phyloP scores from a whole-genome alignment of 352 stramenopile species.

The Phytopythium ostracodes region DNA sequence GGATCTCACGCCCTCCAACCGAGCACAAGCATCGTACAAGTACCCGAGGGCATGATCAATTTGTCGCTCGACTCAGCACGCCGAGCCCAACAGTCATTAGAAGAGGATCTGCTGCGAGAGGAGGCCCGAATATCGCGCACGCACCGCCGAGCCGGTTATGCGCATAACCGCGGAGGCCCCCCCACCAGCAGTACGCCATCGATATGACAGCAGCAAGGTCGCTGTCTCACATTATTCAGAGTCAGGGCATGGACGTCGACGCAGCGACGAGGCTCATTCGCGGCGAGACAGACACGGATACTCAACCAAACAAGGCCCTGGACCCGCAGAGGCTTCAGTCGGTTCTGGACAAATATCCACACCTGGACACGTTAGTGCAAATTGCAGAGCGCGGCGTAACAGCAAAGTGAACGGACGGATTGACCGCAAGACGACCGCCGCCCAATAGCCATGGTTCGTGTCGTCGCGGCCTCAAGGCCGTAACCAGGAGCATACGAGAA shows the following conservation, averaged over 20 bases:
- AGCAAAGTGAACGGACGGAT: not conserved
- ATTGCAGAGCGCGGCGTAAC: not conserved
- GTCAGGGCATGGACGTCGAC: not conserved
- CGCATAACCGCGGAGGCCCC: not conserved
- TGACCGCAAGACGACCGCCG: conserved; percentile 1
- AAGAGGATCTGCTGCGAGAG: not conserved
- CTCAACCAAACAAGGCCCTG: not conserved
- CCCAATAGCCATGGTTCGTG: conserved; percentile 12
- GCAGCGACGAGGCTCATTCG: not conserved
- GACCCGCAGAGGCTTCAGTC: not conserved
- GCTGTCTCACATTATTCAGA: not conserved
- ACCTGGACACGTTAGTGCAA: not conserved
- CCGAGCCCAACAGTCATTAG: not conserved
- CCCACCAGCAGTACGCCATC: not conserved
- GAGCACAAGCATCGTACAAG: too few species aligned
- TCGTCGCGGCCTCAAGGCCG: not conserved
- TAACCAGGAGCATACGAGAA: conserved; percentile 9
- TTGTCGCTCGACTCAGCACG: not conserved
- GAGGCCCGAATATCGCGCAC: not conserved
- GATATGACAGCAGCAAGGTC: not conserved
- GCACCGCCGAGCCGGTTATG: not conserved
- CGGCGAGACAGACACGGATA: not conserved
- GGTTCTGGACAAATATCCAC: not conserved
- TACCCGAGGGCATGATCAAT: not conserved
- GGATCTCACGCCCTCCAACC: too few species aligned